Base-by-base conservation (phyloP, 192 early-diverging fungal species). In the Phycomyces blakesleeanus region DNA sequence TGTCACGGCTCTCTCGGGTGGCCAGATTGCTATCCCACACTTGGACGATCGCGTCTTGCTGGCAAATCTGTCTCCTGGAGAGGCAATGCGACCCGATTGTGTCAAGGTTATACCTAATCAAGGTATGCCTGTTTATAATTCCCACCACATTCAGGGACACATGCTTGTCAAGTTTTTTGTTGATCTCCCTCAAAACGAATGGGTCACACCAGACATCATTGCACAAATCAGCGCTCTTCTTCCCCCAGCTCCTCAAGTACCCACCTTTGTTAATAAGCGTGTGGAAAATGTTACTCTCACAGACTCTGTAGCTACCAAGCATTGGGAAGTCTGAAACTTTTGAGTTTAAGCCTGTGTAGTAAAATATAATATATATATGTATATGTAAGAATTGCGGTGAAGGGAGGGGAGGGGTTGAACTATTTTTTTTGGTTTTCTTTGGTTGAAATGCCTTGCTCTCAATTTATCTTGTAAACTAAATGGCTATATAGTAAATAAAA, bases 91-190 rank as follows among this genome's bases (percentile, higher is more conserved):
- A 79, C 93, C 93, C 41, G 91, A 90, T 78, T 78, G 53, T 75
- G 69, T 85, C 62, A 98, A 98, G 86, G 79, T 81, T 60, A 86
- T 97, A 57, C 76, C 74, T 57, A 83, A 83, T 71, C 91, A 98
- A 81, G 97, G 97, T 61, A 97, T 99, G 93, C 97, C 97, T 58
- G 85, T 83, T 65, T 87, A 91, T 76, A 89, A 90, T 75, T 82
- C 86, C 75, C 85, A 87, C 76, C 86, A 93, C 78, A n/a, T n/a
- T n/a, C 84, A 85, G 59, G 97, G 97, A 61, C 91, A 93, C 81
- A 75, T 99, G 27, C 95, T 89, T 72, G 74, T 96, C 76, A 89
- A 89, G 69, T 99, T 99, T 71, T 88, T 89, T 54, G 82, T 99
- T 65, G 85, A 85, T 58, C 98, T 99, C 90, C 97, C 97, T 10